Percentiles rank a stretch among this genome's conserved stretches.
Conservation (phyloP, 2,329 filamentous ascomycete species). For the Alternaria sp. region DNA sequence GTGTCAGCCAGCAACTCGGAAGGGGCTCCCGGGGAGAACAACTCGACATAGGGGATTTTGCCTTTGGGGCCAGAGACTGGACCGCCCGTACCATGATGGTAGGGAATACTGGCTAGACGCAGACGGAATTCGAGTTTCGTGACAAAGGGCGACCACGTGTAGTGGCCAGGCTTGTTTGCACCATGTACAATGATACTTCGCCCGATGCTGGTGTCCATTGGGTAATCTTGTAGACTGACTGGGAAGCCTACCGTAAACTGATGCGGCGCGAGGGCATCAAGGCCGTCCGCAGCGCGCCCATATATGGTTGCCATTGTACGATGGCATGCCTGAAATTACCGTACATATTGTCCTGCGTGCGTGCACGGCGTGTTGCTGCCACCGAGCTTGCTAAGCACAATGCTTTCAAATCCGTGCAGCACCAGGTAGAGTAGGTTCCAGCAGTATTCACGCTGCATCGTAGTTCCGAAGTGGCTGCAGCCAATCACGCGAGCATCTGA, state of each 20-base stretch:
- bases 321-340: not conserved
- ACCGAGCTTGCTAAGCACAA: not conserved
- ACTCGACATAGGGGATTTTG: conserved; percentile 68
- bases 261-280: not conserved
- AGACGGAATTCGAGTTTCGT: conserved; percentile 69
- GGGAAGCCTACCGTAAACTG: not conserved
- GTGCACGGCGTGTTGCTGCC: no score
- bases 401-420: not conserved
- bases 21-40: conserved; percentile 19
- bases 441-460: not conserved
- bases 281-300: not conserved
- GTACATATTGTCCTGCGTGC: not conserved
- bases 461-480: not conserved
- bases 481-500: conserved; percentile 9
- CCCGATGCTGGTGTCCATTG: not conserved
- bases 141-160: conserved; percentile 52
- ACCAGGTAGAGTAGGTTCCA: not conserved
- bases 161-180: not conserved
- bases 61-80: conserved; percentile 60
- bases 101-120: conserved; percentile 55
- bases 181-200: not conserved
- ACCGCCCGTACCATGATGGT: conserved; percentile 57
- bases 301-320: not conserved
- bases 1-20: conserved; percentile 58
- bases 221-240: not conserved